A percentile compares a stretch with the other conserved stretches of the same genome.
These are phyloP conservation scores for Zygoascus bituminiphila DNA, from an alignment of 805 yeast genomes.

Conservation along the genomic window DNA sequence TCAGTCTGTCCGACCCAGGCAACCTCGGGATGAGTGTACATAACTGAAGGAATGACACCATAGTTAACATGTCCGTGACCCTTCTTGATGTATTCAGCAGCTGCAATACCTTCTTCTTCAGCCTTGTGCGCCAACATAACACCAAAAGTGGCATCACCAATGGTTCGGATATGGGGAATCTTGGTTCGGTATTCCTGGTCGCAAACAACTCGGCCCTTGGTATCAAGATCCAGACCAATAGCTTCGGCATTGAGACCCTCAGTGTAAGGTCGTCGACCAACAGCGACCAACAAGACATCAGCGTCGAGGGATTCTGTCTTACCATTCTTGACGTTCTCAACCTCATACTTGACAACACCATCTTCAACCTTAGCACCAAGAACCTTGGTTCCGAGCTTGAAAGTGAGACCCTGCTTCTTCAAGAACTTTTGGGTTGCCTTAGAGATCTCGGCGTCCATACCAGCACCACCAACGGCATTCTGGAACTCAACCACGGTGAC, in stretches of 20 bases:
- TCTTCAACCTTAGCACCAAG: conserved; percentile 80
- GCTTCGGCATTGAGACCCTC: conserved; percentile 82
- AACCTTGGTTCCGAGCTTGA: conserved; percentile 90
- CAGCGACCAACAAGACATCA: conserved; percentile 91
- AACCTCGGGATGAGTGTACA: conserved; percentile 99
- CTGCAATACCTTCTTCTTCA: conserved; percentile 99
- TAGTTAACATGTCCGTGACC: conserved; percentile 99
- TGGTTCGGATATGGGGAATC: conserved; percentile 86
- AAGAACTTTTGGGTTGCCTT: conserved; percentile 82
- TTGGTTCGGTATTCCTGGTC: conserved; percentile 91
- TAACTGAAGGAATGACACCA: conserved; percentile 94
- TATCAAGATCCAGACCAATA: conserved; percentile 83
- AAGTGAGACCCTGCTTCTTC: conserved; percentile 90
- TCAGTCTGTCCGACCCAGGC: conserved; percentile 99
- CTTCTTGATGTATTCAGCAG: conserved; percentile 83
- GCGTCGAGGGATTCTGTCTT: conserved; percentile 72
- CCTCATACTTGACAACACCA: conserved; percentile 76
- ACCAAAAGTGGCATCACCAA: conserved; percentile 98
- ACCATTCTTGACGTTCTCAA: conserved; percentile 84
- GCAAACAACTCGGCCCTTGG: conserved; percentile 87
- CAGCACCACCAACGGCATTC: conserved; percentile 93
- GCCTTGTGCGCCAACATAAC: conserved; percentile 99
- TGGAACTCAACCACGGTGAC: conserved; percentile 92
- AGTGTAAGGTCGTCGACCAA: conserved; percentile 97
- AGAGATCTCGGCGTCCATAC: conserved; percentile 95